Evolutionary conservation across 2,329 filamentous ascomycete genomes (phyloP), one percentile per base, ranked within the genome.

Genomic region (Aspergillus uvarum): DNA sequence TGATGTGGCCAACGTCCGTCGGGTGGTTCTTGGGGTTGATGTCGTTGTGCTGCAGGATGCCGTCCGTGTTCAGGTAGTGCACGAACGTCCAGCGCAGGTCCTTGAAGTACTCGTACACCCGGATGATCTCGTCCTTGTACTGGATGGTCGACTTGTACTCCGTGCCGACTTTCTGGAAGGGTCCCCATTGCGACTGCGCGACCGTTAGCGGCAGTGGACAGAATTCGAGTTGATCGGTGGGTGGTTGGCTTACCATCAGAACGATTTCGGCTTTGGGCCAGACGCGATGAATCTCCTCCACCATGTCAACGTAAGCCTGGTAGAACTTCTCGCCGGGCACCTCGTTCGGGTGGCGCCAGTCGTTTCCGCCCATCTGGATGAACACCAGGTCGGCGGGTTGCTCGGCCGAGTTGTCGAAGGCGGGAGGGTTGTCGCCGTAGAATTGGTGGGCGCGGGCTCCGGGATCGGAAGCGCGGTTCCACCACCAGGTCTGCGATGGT

Each of bases 41-140:
- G 67, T 87, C 85, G 63, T 87, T 87, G 66, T 87, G 83, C 64
- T 87, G 82, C 64, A 88, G 68, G 49, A 87, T 83, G 0, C 85
- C 85, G 10, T 80, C 83, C 0, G 83, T 86, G 66, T 86, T 84
- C 74, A 88, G 87, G 65, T 85, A 85, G 66, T 86, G 81, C 31
- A 87, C 82, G 56, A 85, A 87, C 1, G n/a, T 22, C 56, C 56
- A 62, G 0, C 79, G 78, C 59, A 79, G 67, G 16, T 71, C 67
- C 51, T 69, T 82, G 76, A 84, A 87, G 66, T 82, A 80, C 51
- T 83, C 68, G 58, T 82, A 80, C 24, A 86, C 80, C 7, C 77
- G 67, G 60, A 79, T 74, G 16, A 85, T 81, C 63, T 86, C 81
- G 31, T 81, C 73, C 56, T 79, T 74, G 64, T 82, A 85, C 19